Percentiles rank a stretch among this genome's conserved stretches.
These are phyloP conservation scores for Cnidoscolus chayamansa DNA, from an alignment of 441 rosid species.

Conservation along the genomic window DNA sequence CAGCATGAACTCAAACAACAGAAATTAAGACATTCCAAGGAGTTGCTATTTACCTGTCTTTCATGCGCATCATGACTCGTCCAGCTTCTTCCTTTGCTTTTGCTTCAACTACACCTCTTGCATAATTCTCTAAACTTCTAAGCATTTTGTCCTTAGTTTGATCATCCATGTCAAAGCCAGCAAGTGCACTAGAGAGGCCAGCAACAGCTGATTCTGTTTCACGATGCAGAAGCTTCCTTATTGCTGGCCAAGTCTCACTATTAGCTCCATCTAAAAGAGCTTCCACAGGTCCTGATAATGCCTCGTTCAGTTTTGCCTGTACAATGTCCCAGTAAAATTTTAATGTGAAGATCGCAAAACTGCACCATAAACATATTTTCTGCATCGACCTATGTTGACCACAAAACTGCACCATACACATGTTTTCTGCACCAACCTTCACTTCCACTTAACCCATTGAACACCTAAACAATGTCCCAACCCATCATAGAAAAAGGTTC, in stretches of 20 bases:
- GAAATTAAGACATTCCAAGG: conserved; percentile 15
- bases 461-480: not conserved
- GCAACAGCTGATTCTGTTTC: conserved; percentile 74
- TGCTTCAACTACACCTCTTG: conserved; percentile 75
- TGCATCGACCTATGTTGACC: not conserved
- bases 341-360: not conserved
- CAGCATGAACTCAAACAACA: conserved; percentile 18
- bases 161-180: conserved; percentile 80
- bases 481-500: not conserved
- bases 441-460: not conserved
- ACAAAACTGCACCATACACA: not conserved
- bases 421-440: not conserved
- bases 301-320: conserved; percentile 74
- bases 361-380: not conserved
- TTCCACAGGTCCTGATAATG: conserved; percentile 86
- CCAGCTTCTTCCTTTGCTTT: conserved; percentile 95
- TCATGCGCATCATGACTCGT: conserved; percentile 82
- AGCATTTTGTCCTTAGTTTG: conserved; percentile 60
- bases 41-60: conserved; percentile 60
- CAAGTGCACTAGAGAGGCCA: conserved; percentile 62
- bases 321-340: conserved; percentile 18
- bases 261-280: conserved; percentile 89
- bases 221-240: conserved; percentile 64
- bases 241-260: conserved; percentile 85
- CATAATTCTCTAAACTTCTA: conserved; percentile 50